Base-by-base conservation (phyloP, 1,284 basidiomycete species). In the Thecaphora frezii region DNA sequence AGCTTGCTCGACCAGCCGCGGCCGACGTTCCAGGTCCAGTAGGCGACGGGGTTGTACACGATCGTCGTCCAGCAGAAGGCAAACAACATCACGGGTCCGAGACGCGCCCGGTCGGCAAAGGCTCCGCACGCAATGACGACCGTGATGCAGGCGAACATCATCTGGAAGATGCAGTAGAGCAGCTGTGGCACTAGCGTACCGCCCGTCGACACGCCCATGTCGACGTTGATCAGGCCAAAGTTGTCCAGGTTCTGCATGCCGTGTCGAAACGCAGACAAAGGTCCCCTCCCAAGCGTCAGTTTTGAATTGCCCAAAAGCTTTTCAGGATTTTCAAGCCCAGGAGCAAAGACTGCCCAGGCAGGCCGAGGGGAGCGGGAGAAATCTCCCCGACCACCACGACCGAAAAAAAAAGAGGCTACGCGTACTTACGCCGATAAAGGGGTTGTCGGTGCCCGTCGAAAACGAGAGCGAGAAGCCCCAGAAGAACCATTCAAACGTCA, bases 1-100 rank as follows among this genome's bases (percentile, higher is more conserved):
- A 79, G 58, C 21, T 54, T 52, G 61, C 70, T 73, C 37, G 69
- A 51, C 77, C 78, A 79, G n/a, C 77, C 77, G 8, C 62, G 48
- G 21, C 49, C 54, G 21, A 59, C 54, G 59, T 73, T 78, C 77
- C 77, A 79, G 1, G 77, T 76, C 76, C 75, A 77, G 64, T 66
- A 71, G 22, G 75, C 76, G 46, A 78, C 69, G 30, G 76, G 77
- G 58, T 66, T 72, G 81, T 97, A 97, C 30, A 96, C 93, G 60
- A 97, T 81, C 3, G 93, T 97, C 13, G 88, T 83, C 93, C 94
- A 98, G 57, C 87, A 77, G 80, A 97, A 97, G 66, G 89, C 85
- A 30, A 66, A 97, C 58, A 93, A 85, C 46, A 94, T 83, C 56
- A 91, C 81, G 1, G 93, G 94, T 0, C 90, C 91, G 10, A 97